Evolutionary conservation across 1,139 yeast genomes (phyloP).

Genomic region (Taiozyma sp.): DNA sequence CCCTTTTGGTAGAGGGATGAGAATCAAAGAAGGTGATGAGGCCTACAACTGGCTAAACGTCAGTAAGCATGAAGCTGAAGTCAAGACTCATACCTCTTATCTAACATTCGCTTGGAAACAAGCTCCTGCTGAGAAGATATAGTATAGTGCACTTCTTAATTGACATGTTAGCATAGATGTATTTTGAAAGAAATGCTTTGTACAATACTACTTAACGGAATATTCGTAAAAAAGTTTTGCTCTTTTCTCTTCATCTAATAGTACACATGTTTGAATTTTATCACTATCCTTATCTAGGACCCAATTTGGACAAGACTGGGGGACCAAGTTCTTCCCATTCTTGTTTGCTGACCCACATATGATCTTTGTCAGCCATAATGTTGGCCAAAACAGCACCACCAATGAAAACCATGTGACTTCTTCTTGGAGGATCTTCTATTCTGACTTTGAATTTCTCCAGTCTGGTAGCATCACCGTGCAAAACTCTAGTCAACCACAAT

Average conservation of each 20-base stretch:
- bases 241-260: neutral
- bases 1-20: slow-evolving; percentile 77
- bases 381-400: slow-evolving; percentile 99
- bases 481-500: slow-evolving; percentile 86
- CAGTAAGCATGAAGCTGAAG: slow-evolving; percentile 74
- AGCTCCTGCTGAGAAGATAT: slow-evolving; percentile 7
- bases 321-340: slow-evolving; percentile 99
- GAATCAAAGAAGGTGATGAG: slow-evolving; percentile 83
- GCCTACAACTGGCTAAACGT: slow-evolving; percentile 77
- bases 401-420: slow-evolving; percentile 97
- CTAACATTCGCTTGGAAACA: slow-evolving; percentile 73
- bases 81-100: slow-evolving; percentile 92
- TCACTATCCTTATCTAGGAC: slow-evolving; percentile 68
- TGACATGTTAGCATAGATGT: neutral
- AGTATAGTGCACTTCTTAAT: neutral
- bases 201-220: neutral
- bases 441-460: slow-evolving; percentile 90
- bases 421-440: slow-evolving; percentile 98
- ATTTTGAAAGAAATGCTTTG: neutral
- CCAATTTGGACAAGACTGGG: slow-evolving; percentile 75
- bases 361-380: slow-evolving; percentile 97
- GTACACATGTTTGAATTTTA: neutral
- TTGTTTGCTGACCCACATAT: slow-evolving; percentile 93
- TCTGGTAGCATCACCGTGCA: slow-evolving; percentile 82
- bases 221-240: neutral